Base-by-base conservation (phyloP, 2,329 filamentous ascomycete genomes). In the Fusarium foetens region DNA sequence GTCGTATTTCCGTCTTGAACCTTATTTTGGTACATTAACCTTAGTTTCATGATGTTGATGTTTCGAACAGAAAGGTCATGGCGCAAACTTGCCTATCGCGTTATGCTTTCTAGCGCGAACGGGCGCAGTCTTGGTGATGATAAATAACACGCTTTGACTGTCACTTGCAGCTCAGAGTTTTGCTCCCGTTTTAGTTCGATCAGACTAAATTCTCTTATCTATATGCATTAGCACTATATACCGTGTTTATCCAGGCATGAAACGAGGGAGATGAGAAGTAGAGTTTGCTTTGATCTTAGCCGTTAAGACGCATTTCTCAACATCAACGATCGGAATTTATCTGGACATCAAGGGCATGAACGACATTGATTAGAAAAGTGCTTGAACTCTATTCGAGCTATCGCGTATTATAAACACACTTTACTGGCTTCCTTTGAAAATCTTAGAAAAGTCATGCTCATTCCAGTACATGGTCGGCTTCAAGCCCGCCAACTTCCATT, bases 401-500 rank as follows among this genome's bases (percentile, higher is more conserved):
- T 17, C 5, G 13, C 7, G 1, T 53, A 3, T 1, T 16, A 1
- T 2, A 27, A 13, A 9, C 10, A 27, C 19, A 5, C 8, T 49
- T 49, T 7, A 58, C 31, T 58, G 13, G 31, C 54, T 16, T n/a
- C 41, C 23, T 5, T 21, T 63, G n/a, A 66, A 66, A 19, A 66
- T 66, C 27, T 66, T 51, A 0, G 49, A 54, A 8, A 66, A 51
- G 0, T 66, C 33, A 36, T 33, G 21, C 8, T 66, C 63, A 7
- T 11, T 59, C 61, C 63, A 66, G 14, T 66, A 66, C 14, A 59
- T 25, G 8, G 29, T 58, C 0, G 61, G 60, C 7, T 45, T 66
- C 11, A 66, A 31, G 0, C 63, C 63, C 7, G 45, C 61, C 35
- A 66, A 8, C 9, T 66, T 66, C 62, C 63, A 66, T 31, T 66